Evolutionary conservation across 768 basidiomycete genomes (phyloP), one percentile per base, ranked within the genome.

Genomic region (Lentinula boryana): DNA sequence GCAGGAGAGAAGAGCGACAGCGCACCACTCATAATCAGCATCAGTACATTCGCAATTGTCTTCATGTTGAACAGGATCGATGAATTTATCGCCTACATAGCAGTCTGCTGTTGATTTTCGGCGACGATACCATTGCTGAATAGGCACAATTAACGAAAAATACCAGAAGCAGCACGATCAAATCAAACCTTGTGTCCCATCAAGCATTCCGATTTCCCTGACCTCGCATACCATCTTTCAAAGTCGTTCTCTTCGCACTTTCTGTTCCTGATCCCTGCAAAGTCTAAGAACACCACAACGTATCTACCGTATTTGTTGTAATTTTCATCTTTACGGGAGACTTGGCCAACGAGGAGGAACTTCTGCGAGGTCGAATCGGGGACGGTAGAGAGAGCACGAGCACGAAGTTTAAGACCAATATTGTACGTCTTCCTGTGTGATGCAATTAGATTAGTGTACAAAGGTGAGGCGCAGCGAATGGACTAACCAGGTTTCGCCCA

Each of bases 341-440:
- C 79, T 62, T 89, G 87, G 4, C 89, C 97, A 27, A 97, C 80
- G 7, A 99, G 78, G 8, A 98, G 69, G 77, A 98, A 98, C 73
- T 96, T 98, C 70, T 97, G 96, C 0, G 93, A 95, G 0, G 97
- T 98, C 12, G 93, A 93, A 66, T 99, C 97, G 0, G 93, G 92
- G 5, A 98, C 82, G 3, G 94, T 97, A 44, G 89, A 86, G n/a
- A 99, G 76, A 0, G 85, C 85, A 7, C 84, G 80, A 0, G 92
- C 87, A 21, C 88, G 86, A 4, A 98, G 63, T 32, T 76, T 86
- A 61, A 91, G 71, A 2, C 85, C 91, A 56, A 95, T 74, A 12
- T 89, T 73, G 63, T 91, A 86, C 12, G 79, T 75, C 60, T 83
- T 75, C 94, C 94, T 95, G 64, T 58, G 44, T 18, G 23, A 16